Percentiles rank a stretch among this genome's conserved stretches.
phyloP scores from a whole-genome alignment of 1,139 yeast genomes.

The Kodamaea derodonti region DNA sequence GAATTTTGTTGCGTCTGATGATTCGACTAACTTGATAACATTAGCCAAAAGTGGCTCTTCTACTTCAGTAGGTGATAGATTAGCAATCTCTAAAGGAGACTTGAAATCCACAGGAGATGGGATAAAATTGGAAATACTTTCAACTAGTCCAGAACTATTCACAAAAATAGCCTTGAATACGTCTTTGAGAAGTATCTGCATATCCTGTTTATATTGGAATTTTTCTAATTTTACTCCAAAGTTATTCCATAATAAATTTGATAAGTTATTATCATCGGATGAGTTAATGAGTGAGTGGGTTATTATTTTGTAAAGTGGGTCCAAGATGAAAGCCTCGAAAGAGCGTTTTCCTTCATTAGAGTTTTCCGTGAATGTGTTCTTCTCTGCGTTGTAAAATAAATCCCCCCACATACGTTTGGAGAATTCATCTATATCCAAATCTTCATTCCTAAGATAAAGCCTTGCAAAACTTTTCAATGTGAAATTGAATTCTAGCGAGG shows the following conservation, averaged over 20 bases:
- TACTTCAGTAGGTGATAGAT: not conserved
- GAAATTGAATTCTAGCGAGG: conserved; percentile 60
- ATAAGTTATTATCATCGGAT: conserved; percentile 34
- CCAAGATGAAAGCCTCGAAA: conserved; percentile 66
- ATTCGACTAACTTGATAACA: conserved; percentile 58
- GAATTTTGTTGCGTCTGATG: conserved; percentile 43
- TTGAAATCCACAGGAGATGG: conserved; percentile 37
- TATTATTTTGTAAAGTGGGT: conserved; percentile 77
- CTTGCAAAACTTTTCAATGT: conserved; percentile 62
- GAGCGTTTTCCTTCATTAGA: not conserved
- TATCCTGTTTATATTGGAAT: conserved; percentile 45
- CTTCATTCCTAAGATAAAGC: conserved; percentile 37
- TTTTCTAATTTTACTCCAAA: conserved; percentile 44
- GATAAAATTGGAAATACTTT: conserved; percentile 33
- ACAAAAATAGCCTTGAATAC: conserved; percentile 57
- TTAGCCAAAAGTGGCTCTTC: conserved; percentile 38
- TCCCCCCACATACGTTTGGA: conserved; percentile 75
- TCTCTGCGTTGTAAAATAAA: conserved; percentile 44
- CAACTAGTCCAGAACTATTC: conserved; percentile 50
- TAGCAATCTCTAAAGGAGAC: conserved; percentile 16
- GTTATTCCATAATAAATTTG: conserved; percentile 39
- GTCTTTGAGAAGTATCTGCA: conserved; percentile 51
- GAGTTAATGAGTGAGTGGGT: conserved; percentile 59
- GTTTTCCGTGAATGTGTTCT: conserved; percentile 40
- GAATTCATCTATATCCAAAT: conserved; percentile 41